These are phyloP conservation scores for Salvia hispanica DNA, from an alignment of 257 asterid species.

Conservation along the genomic window DNA sequence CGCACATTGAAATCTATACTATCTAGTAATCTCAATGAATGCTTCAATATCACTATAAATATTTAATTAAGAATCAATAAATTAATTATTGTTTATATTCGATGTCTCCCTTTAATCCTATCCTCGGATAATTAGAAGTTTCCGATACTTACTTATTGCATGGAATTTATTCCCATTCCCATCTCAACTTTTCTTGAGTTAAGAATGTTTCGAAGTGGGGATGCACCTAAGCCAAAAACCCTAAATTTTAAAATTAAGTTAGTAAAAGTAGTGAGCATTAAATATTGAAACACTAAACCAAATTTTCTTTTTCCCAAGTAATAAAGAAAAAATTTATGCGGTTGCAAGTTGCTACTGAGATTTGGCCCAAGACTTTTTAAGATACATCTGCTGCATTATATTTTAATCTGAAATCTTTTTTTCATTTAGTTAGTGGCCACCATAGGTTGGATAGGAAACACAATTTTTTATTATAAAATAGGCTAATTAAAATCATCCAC, in stretches of 20 bases:
- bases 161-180: conserved; percentile 37
- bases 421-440: conserved; percentile 39
- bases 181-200: conserved; percentile 32
- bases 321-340: conserved; percentile 36
- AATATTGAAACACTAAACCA: conserved; percentile 26
- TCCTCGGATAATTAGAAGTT: not conserved
- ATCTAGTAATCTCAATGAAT: too few species aligned
- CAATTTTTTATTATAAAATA: not conserved
- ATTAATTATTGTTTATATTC: not conserved
- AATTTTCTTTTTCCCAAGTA: not conserved
- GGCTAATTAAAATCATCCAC: conserved; percentile 33
- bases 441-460: conserved; percentile 24
- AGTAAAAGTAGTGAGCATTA: conserved; percentile 27
- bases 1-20: too few species aligned
- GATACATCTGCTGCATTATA: conserved; percentile 23
- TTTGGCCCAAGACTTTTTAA: conserved; percentile 37
- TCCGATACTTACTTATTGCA: conserved; percentile 31
- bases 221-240: conserved; percentile 40
- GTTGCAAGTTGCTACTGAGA: conserved; percentile 66
- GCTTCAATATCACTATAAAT: too few species aligned
- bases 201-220: conserved; percentile 40
- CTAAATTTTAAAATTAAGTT: conserved; percentile 14
- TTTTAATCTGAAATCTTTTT: conserved; percentile 18
- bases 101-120: conserved; percentile 7
- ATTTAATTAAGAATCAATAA: not conserved